Conservation (phyloP, 2,329 filamentous ascomycete species). For the Annulohypoxylon truncatum region DNA sequence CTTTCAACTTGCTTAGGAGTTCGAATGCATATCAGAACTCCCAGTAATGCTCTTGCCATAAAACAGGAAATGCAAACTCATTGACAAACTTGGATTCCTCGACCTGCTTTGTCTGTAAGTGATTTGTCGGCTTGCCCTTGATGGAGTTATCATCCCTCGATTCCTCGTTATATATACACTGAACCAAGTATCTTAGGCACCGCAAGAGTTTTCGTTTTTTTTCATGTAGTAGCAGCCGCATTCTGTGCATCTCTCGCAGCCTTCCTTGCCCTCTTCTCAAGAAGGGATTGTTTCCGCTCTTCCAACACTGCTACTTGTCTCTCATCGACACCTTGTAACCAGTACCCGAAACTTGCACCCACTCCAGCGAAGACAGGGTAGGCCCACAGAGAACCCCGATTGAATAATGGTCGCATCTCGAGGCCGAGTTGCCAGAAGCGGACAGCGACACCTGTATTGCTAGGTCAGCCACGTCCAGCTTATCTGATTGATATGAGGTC, state of each 20-base stretch:
- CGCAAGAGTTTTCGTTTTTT: not conserved
- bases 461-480: slow-evolving; percentile 45
- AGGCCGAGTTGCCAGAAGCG: slow-evolving; percentile 98
- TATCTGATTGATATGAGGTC: not conserved
- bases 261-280: slow-evolving; percentile 90
- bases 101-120: slow-evolving; percentile 7
- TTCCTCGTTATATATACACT: slow-evolving; percentile 41
- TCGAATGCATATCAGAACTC: slow-evolving; percentile 6
- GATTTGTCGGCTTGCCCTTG: slow-evolving; percentile 17
- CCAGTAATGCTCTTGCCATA: slow-evolving; percentile 4
- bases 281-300: slow-evolving; percentile 81
- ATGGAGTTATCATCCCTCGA: slow-evolving; percentile 18
- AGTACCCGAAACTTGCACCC: slow-evolving; percentile 95
- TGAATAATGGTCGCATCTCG: slow-evolving; percentile 96
- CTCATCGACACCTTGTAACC: slow-evolving; percentile 90
- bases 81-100: slow-evolving; percentile 14
- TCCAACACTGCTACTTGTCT: slow-evolving; percentile 80
- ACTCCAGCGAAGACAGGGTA: slow-evolving; percentile 90
- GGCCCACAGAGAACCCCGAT: slow-evolving; percentile 84
- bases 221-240: slow-evolving; percentile 36
- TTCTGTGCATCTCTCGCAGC: slow-evolving; percentile 70
- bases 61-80: slow-evolving; percentile 15
- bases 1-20: not conserved
- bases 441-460: slow-evolving; percentile 79
- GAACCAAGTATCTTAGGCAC: slow-evolving; percentile 6